phyloP scores from a whole-genome alignment of 2,329 filamentous ascomycete species.

The Fusarium mundagurra region DNA sequence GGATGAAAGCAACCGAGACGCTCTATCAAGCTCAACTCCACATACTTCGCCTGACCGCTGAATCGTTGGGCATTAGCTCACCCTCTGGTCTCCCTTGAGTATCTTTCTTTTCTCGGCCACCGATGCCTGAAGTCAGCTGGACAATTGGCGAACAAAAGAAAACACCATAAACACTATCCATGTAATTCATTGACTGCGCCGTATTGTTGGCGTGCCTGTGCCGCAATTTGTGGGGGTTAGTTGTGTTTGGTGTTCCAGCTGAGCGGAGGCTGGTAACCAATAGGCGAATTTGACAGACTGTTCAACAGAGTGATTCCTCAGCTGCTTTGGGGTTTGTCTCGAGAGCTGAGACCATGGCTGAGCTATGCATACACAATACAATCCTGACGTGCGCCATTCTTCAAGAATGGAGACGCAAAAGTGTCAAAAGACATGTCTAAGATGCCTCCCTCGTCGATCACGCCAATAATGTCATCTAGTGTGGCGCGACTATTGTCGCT shows the following conservation, averaged over 20 bases:
- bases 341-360: background rate
- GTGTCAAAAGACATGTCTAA: constrained; percentile 18
- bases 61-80: constrained; percentile 22
- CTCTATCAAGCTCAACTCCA: constrained; percentile 22
- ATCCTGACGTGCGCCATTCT: background rate
- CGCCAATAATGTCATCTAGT: constrained; percentile 7
- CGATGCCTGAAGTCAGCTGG: constrained; percentile 1
- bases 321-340: background rate
- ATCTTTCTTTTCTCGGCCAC: background rate
- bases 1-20: constrained; percentile 10
- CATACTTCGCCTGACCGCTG: constrained; percentile 2
- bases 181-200: constrained; percentile 17
- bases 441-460: background rate
- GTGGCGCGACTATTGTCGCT: constrained; percentile 16
- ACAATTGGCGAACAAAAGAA: constrained; percentile 24
- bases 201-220: constrained; percentile 7
- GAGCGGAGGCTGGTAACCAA: constrained; percentile 39
- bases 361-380: background rate
- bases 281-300: constrained; percentile 14
- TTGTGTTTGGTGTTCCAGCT: constrained; percentile 33
- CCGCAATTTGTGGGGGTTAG: constrained; percentile 23
- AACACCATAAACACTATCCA: constrained; percentile 10
- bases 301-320: constrained; percentile 7
- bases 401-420: background rate
- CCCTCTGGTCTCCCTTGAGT: background rate